Conservation (phyloP, 2,329 filamentous ascomycete genomes). For the Fusarium brachygibbosum region DNA sequence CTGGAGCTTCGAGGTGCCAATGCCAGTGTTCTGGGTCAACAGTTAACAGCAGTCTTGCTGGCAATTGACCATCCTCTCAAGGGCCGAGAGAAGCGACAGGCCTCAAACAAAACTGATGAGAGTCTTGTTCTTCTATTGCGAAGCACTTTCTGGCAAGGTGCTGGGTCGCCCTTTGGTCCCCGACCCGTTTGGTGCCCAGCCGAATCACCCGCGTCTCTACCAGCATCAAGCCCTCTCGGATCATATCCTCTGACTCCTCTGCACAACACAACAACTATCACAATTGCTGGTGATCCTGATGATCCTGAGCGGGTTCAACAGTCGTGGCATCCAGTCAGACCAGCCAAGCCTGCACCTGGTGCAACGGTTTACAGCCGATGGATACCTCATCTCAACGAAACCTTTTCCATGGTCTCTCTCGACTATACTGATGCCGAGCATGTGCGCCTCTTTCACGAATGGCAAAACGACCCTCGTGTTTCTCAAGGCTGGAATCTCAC, state of each 20-base stretch:
- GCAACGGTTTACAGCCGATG: conserved; percentile 82
- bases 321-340: conserved; percentile 77
- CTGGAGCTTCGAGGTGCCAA: conserved; percentile 59
- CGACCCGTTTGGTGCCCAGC: conserved; percentile 72
- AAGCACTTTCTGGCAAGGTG: conserved; percentile 77
- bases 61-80: conserved; percentile 63
- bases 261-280: conserved; percentile 60
- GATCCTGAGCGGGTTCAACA: conserved; percentile 61
- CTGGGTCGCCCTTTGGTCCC: conserved; percentile 75
- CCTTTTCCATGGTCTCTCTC: conserved; percentile 81
- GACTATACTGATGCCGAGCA: conserved; percentile 75
- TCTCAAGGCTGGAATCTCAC: conserved; percentile 85
- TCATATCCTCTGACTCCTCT: conserved; percentile 65
- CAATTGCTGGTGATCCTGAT: conserved; percentile 57
- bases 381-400: conserved; percentile 80
- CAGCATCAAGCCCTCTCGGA: conserved; percentile 55
- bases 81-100: conserved; percentile 50
- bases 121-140: conserved; percentile 61
- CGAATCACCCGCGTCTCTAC: conserved; percentile 56
- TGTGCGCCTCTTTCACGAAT: conserved; percentile 78
- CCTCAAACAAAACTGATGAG: conserved; percentile 45
- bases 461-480: conserved; percentile 88
- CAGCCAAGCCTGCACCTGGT: conserved; percentile 77
- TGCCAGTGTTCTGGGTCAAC: conserved; percentile 53
- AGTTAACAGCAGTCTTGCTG: conserved; percentile 63